These are phyloP conservation scores for Pichia exigua DNA, from an alignment of 805 yeast genomes.

Conservation along the genomic window DNA sequence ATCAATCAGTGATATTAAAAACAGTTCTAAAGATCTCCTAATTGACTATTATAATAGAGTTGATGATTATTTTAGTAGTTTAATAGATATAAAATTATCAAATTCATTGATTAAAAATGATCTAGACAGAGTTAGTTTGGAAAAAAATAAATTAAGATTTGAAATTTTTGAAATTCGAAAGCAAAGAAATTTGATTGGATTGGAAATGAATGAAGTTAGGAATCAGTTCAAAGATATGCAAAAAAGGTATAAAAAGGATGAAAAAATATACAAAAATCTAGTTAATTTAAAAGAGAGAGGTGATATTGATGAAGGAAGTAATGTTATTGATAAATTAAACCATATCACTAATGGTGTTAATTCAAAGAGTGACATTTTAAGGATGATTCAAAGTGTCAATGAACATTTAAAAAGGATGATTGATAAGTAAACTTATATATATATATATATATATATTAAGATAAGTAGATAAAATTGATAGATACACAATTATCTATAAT, in stretches of 20 bases:
- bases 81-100: conserved; percentile 30
- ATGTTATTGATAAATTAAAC: background rate
- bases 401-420: background rate
- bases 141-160: conserved; percentile 25
- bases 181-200: conserved; percentile 13
- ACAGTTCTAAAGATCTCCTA: conserved; percentile 9
- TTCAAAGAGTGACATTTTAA: background rate
- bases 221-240: background rate
- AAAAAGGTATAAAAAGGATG: conserved; percentile 5
- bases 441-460: too few relatives aligned
- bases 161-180: conserved; percentile 24
- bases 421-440: background rate
- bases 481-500: background rate
- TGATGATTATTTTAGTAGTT: conserved; percentile 23
- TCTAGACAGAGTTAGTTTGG: conserved; percentile 21
- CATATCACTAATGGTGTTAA: background rate
- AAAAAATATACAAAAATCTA: conserved; percentile 4
- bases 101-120: conserved; percentile 28
- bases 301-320: background rate
- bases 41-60: conserved; percentile 18
- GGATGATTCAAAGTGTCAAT: background rate
- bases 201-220: conserved; percentile 8
- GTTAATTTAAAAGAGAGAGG: background rate
- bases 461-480: background rate
- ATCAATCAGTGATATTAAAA: background rate